Evolutionary conservation across 2,329 filamentous ascomycete genomes (phyloP), one percentile per base, ranked within the genome.

Genomic region (Juglanconis juglandina): DNA sequence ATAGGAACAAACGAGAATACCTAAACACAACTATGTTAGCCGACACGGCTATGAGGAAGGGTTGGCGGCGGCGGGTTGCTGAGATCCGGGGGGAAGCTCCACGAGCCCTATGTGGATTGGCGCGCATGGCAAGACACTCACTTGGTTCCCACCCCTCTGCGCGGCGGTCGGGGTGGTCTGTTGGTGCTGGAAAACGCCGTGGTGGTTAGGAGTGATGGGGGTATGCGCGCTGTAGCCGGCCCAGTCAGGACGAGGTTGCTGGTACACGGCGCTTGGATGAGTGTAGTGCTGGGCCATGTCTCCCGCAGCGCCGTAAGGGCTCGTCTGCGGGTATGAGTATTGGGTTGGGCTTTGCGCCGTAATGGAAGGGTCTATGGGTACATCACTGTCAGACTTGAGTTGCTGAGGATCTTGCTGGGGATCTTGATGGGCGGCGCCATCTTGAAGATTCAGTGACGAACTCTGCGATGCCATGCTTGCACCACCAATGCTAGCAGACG

Each of bases 341-440:
- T 63, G 61, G 70, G 91, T 93, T 63, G 94, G 93, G 83, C 92
- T 96, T 73, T 92, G 90, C 71, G 91, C 88, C 77, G 92, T 90
- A 76, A 97, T 96, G 76, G 92, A 96, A 72, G 93, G 92, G 96
- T 97, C 94, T 97, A 96, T 93, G 89, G 92, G 92, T 82, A 96
- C 87, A 87, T 92, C 89, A 86, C 85, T 86, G 92, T 96, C 91
- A 96, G 93, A 96, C 79, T 92, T 93, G 80, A 88, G 84, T 83
- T 87, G 83, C 76, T 84, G 82, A 80, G 85, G 65, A 51, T 65
- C 83, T 81, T 86, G 82, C 76, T 84, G 82, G 80, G 85, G 66
- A 50, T 65, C 83, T 81, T 88, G 88, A 88, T 90, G 87, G 55
- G 47, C 55, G 80, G 84, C 82, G 73, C 77, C 90, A 91, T 92